Base-by-base conservation (phyloP, 768 basidiomycete species). In the Paxillus involutus region DNA sequence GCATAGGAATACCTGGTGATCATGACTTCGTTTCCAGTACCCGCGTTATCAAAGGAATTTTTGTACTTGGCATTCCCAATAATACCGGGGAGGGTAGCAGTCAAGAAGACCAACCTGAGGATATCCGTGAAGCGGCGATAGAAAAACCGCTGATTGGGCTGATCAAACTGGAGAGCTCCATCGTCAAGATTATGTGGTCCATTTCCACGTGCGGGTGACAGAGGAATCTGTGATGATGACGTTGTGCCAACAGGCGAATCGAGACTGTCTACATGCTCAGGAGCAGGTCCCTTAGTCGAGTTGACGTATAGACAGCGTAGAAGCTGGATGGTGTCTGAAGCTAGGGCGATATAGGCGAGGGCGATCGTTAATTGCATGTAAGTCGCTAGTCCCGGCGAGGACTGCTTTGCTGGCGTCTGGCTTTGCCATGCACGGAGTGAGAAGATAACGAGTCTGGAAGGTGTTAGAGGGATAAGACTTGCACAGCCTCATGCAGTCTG, bases 301-400 rank as follows among this genome's bases (percentile, higher is more conserved):
- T 77, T 77, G 37, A 78, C 66, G 17, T 77, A 61, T 24, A 75
- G 47, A 55, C 73, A 74, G n/a, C 72, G 68, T 13, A 76, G 48
- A 21, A 76, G 61, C 49, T 64, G 64, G 33, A 72, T 65, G 13
- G 75, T 59, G 51, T 75, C 73, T 54, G 65, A 64, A 9, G 69
- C 65, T 41, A 74, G 65, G 10, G 65, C 64, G 17, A 75, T 68
- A 45, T 64, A 74, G 4, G 73, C 45, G 17, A 61, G 35, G n/a
- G 47, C 49, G 39, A 62, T 48, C 0, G 60, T 55, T 21, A 51
- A 53, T 51, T 67, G 64, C 40, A 65, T 46, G 42, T 62, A 67
- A 24, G 53, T 52, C 45, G 55, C 49, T 29, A 62, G 52, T 36
- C 35, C 45, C 12, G 47, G 16, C 14, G 57, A 60, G 17, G n/a